Evolutionary conservation across 176 grass and related monocot species (phyloP), one percentile per base, ranked within the genome.

Genomic region (Miscanthus lutarioriparius): DNA sequence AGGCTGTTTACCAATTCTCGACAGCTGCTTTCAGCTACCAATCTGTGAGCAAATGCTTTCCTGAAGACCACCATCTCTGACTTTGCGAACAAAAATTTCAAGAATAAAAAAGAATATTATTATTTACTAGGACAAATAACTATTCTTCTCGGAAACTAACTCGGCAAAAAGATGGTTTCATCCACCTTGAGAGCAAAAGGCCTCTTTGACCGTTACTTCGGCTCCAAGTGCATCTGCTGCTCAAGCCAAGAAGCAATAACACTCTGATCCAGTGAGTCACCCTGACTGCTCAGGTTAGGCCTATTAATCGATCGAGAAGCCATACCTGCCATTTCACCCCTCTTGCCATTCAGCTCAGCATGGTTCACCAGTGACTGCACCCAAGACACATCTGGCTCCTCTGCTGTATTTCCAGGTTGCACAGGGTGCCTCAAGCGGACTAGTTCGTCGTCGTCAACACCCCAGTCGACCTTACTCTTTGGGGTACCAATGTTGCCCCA

Each of bases 381-480:
- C 96, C 93, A 99, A 7, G 96, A 92, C 0, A 94, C n/a, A 88
- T 99, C 91, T 10, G 93, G 89, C 23, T 91, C 96, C 27, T 88
- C 90, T 26, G 85, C 76, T 35, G 70, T 81, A 38, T 74, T 30
- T 36, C 80, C 87, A 67, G 49, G 3, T 33, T 87, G 80, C 4
- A 14, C 32, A 53, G 68, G 25, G 32, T 25, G 51, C 36, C 89
- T 87, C 75, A 90, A 64, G 23, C 84, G 89, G 25, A 87, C 75
- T 7, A 87, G 48, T 70, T 87, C 89, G 4, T 92, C 91, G 9
- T 84, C 69, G 16, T 96, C 87, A 2, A 96, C 78, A 66, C 89
- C 90, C 96, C 96, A 94, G 79, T 99, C 91, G 2, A 89, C 83
- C 65, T 88, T 85, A 38, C 88, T 86, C 58, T 89, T 86, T 4